These are phyloP conservation scores for Eucalyptus cladocalyx DNA, from an alignment of 345 rosid genomes.

Conservation along the genomic window DNA sequence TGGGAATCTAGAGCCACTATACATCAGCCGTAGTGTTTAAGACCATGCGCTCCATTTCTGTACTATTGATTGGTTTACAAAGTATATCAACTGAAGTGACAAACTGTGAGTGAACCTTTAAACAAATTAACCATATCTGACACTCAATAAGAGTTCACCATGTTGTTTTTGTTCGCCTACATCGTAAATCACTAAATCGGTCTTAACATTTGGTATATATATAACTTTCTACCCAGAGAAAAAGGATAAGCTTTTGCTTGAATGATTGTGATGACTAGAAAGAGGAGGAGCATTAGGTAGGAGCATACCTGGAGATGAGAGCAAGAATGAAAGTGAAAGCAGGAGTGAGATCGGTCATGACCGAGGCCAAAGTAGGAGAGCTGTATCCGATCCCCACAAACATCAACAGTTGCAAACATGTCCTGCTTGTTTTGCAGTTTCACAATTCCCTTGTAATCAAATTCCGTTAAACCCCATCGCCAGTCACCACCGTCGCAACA, in stretches of 20 bases:
- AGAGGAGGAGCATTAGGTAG: neutral
- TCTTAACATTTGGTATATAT: neutral
- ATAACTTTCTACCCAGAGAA: neutral
- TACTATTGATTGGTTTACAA: neutral
- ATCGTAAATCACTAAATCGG: neutral
- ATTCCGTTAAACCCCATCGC: neutral
- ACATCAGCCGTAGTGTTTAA: neutral
- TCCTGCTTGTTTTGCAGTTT: neutral
- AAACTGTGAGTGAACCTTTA: neutral
- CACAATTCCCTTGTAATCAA: neutral
- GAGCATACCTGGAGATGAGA: constrained; percentile 13
- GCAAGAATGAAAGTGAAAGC: constrained; percentile 39
- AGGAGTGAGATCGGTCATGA: constrained; percentile 30
- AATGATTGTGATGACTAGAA: neutral
- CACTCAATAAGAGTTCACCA: neutral
- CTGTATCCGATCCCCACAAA: constrained; percentile 20
- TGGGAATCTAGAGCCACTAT: neutral
- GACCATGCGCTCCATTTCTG: neutral
- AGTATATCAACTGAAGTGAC: neutral
- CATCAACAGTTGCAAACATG: constrained; percentile 11
- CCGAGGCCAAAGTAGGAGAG: constrained; percentile 36
- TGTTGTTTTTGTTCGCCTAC: neutral
- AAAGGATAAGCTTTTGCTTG: neutral
- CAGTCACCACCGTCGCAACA: neutral
- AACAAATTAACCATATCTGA: neutral